Evolutionary conservation across 164 flowering plant genomes (phyloP), one percentile per base, ranked within the genome.

Genomic region (Stephania japonica): DNA sequence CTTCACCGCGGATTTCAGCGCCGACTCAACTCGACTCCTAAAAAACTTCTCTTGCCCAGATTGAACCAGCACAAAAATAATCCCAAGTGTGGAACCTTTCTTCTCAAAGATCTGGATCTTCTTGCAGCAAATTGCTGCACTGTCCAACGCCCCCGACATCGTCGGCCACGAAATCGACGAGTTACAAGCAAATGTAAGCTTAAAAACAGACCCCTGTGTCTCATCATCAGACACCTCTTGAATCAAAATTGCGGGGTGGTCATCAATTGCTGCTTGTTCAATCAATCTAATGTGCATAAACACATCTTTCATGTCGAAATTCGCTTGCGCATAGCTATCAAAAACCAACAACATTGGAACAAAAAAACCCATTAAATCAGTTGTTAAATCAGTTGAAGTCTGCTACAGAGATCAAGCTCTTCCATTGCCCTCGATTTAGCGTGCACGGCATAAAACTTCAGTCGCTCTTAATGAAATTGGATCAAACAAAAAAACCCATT

Each of bases 61-160:
- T 78, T 87, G 91, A 63, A 88, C 89, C 53, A 84, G 73, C 65
- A 91, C 81, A 76, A 82, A 77, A 73, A 92, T 80, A 73, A 91
- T 75, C 8, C 97, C 99, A 7, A 94, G 83, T 14, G 94, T 91
- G 65, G 80, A 85, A 27, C 90, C 87, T 75, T 91, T 95, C 82
- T 85, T 91, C 86, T 95, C 99, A 83, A 90, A 95, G 79, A 91
- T 88, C 85, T 95, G 98, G 8, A 90, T 84, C 84, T 91, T 91
- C 84, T 95, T 92, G 76, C 98, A 95, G 77, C 89, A 87, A 70
- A 92, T 86, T 19, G 93, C 81, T 13, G 86, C 83, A 72, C 68
- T 87, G 41, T 95, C 98, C 0, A 95, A 81, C 5, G 92, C 87
- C 27, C 87, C 88, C 0, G 99, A 88, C 91, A 95, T 83, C 0